A percentile compares a stretch with the other conserved stretches of the same genome.
Conservation (phyloP, 2,329 filamentous ascomycete species). For the Juglanconis sp. region DNA sequence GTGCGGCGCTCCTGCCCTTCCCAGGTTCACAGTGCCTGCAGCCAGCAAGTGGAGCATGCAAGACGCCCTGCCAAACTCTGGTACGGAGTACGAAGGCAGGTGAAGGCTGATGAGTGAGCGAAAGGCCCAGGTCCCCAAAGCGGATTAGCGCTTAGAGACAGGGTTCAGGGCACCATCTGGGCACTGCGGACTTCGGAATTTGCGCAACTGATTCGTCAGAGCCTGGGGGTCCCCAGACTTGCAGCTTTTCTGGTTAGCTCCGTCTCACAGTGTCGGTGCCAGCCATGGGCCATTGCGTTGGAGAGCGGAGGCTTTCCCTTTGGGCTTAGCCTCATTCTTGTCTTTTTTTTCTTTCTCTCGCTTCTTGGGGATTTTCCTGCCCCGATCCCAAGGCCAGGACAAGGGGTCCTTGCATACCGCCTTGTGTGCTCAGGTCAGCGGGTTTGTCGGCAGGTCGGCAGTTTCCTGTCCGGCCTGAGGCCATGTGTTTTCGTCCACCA, state of each 20-base stretch:
- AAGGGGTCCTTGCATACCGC: background rate
- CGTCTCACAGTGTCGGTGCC: conserved; percentile 3
- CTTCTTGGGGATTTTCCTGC: conserved; percentile 4
- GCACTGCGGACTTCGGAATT: background rate
- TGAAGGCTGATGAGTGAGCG: background rate
- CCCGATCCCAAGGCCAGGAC: background rate
- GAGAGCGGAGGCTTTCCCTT: background rate
- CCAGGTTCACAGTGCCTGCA: conserved; percentile 5
- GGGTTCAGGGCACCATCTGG: background rate
- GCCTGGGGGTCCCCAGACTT: background rate
- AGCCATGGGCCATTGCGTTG: background rate
- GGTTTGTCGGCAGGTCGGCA: background rate
- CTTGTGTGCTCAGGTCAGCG: no score
- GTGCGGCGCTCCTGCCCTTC: conserved; percentile 5
- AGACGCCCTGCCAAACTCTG: background rate
- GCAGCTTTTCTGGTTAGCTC: conserved; percentile 3
- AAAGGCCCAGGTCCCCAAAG: background rate
- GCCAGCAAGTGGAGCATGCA: background rate
- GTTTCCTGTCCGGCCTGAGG: conserved; percentile 5
- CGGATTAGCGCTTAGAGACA: background rate
- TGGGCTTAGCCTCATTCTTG: background rate
- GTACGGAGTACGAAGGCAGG: no score
- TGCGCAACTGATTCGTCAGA: background rate
- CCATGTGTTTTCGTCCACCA: background rate
- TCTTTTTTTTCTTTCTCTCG: background rate